Conservation (phyloP, 1,284 basidiomycete species). For the Rhodotorula sp. region DNA sequence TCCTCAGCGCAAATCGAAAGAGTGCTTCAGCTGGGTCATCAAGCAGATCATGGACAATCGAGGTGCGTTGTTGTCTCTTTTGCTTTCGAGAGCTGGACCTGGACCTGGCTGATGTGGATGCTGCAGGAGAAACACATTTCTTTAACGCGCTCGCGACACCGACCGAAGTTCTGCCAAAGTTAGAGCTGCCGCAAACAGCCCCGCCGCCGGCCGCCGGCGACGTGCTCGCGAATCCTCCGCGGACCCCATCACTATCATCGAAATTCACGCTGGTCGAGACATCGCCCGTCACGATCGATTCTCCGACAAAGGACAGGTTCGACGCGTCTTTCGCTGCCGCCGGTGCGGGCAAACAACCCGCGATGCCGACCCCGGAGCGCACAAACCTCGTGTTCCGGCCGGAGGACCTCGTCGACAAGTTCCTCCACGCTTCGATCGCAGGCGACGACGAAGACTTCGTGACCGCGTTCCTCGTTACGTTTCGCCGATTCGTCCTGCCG, state of each 20-base stretch:
- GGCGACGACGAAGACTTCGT: conserved; percentile 47
- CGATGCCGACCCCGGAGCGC: neutral
- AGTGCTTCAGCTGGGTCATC: conserved; percentile 45
- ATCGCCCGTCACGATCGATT: too few relatives aligned
- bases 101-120: too few relatives aligned
- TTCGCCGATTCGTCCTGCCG: conserved; percentile 44
- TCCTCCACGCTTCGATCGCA: conserved; percentile 46
- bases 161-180: neutral
- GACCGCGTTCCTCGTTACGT: conserved; percentile 46
- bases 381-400: conserved; percentile 40
- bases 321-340: too few relatives aligned
- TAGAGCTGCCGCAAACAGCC: neutral
- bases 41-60: conserved; percentile 43
- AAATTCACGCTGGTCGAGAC: too few relatives aligned
- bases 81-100: too few relatives aligned
- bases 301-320: too few relatives aligned
- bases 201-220: neutral
- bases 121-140: conserved; percentile 2
- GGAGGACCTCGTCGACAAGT: conserved; percentile 47
- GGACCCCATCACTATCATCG: too few relatives aligned
- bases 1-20: conserved; percentile 42
- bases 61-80: conserved; percentile 39
- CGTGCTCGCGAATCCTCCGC: too few relatives aligned
- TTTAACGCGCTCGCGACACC: neutral
- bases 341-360: neutral